A percentile compares a stretch with the other conserved stretches of the same genome.
These are phyloP conservation scores for Botrytis byssoidea DNA, from an alignment of 2,329 filamentous ascomycete genomes.

Conservation along the genomic window DNA sequence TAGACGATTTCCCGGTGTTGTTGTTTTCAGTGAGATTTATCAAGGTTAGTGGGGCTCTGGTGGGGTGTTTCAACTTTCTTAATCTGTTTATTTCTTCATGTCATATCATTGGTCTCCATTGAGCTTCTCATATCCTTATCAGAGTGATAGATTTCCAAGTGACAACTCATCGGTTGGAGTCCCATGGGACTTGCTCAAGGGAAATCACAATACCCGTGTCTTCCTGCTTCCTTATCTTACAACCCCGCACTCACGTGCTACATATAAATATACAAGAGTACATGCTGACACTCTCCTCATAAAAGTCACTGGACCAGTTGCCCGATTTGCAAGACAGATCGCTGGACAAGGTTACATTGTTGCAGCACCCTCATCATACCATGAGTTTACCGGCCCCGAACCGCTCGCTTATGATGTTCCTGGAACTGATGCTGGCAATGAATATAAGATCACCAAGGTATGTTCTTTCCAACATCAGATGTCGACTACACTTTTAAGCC, in stretches of 20 bases:
- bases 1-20: slow-evolving; percentile 76
- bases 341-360: slow-evolving; percentile 92
- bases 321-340: slow-evolving; percentile 87
- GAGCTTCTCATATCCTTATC: neutral
- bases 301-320: slow-evolving; percentile 82
- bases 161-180: slow-evolving; percentile 11
- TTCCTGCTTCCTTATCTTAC: slow-evolving; percentile 18
- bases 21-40: slow-evolving; percentile 92
- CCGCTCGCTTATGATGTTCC: slow-evolving; percentile 81
- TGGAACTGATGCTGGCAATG: slow-evolving; percentile 84
- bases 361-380: slow-evolving; percentile 85
- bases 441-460: slow-evolving; percentile 80
- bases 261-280: neutral
- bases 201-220: neutral
- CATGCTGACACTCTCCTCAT: slow-evolving; percentile 10
- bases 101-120: slow-evolving; percentile 4
- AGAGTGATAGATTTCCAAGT: neutral
- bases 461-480: slow-evolving; percentile 9
- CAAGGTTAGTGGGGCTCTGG: slow-evolving; percentile 60
- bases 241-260: slow-evolving; percentile 20
- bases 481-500: neutral
- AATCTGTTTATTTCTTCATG: neutral
- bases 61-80: slow-evolving; percentile 10
- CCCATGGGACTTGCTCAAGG: neutral
- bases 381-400: slow-evolving; percentile 87